These are phyloP conservation scores for Fusarium cyanostomum DNA, from an alignment of 2,329 filamentous ascomycete genomes.

Conservation along the genomic window DNA sequence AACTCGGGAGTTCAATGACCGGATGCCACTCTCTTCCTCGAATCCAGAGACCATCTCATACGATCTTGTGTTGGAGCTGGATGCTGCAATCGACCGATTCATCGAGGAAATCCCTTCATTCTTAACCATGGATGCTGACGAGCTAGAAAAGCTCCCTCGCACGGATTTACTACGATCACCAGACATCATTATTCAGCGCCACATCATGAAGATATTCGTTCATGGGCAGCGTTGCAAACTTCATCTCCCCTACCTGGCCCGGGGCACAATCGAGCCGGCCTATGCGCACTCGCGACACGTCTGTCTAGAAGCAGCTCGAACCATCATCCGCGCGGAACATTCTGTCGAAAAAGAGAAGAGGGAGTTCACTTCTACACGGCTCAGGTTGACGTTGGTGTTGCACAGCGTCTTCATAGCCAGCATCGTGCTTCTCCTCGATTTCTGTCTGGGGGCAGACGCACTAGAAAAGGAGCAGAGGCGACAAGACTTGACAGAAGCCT, in stretches of 20 bases:
- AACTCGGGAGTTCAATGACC: slow-evolving; percentile 49
- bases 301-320: slow-evolving; percentile 46
- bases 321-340: slow-evolving; percentile 46
- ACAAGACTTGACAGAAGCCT: slow-evolving; percentile 44
- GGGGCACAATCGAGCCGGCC: slow-evolving; percentile 46
- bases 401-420: slow-evolving; percentile 49
- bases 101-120: slow-evolving; percentile 45
- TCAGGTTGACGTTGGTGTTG: slow-evolving; percentile 45
- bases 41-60: slow-evolving; percentile 47
- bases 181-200: slow-evolving; percentile 45
- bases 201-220: slow-evolving; percentile 47
- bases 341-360: slow-evolving; percentile 42
- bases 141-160: slow-evolving; percentile 32
- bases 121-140: slow-evolving; percentile 36
- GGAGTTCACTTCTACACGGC: slow-evolving; percentile 42
- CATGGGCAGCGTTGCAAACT: slow-evolving; percentile 49
- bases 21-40: slow-evolving; percentile 38
- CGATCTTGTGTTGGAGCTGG: slow-evolving; percentile 46
- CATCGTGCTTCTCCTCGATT: slow-evolving; percentile 48
- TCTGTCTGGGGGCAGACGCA: slow-evolving; percentile 41
- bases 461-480: slow-evolving; percentile 38
- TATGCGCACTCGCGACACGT: slow-evolving; percentile 47
- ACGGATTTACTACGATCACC: slow-evolving; percentile 38
- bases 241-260: slow-evolving; percentile 49
- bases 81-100: slow-evolving; percentile 43